These are phyloP conservation scores for Bipolaris zeicola DNA, from an alignment of 2,329 filamentous ascomycete genomes.

Conservation along the genomic window DNA sequence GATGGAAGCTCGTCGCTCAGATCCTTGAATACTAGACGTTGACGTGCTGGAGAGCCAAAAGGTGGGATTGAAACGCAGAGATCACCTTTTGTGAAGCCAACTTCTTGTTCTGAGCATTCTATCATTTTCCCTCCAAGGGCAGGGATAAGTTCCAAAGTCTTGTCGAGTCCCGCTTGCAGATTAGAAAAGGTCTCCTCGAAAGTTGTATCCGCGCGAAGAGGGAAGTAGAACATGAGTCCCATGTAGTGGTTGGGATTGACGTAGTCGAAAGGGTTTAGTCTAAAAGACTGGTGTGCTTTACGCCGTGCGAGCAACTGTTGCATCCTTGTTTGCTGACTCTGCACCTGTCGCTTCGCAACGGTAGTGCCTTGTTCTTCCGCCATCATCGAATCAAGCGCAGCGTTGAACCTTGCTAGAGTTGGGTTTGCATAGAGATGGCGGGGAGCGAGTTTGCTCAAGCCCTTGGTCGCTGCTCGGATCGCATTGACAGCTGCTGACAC, in stretches of 20 bases:
- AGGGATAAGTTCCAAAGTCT: slow-evolving; percentile 47
- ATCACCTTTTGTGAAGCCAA: slow-evolving; percentile 38
- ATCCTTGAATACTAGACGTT: slow-evolving; percentile 26
- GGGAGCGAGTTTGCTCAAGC: slow-evolving; percentile 40
- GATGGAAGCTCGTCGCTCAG: slow-evolving; percentile 23
- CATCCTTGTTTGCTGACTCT: slow-evolving; percentile 4
- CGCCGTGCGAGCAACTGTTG: slow-evolving; percentile 16
- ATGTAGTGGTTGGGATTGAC: slow-evolving; percentile 27
- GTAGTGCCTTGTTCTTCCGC: background rate
- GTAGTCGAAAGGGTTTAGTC: slow-evolving; percentile 42
- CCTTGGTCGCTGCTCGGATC: slow-evolving; percentile 37
- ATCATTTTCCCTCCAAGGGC: slow-evolving; percentile 48
- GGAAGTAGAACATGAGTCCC: slow-evolving; percentile 46
- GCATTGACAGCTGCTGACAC: slow-evolving; percentile 38
- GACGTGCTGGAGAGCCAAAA: slow-evolving; percentile 1
- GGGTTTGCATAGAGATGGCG: slow-evolving; percentile 47
- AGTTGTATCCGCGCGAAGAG: slow-evolving; percentile 29
- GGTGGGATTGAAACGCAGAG: slow-evolving; percentile 27
- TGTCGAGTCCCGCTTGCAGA: slow-evolving; percentile 45
- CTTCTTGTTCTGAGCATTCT: slow-evolving; percentile 31
- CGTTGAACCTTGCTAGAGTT: slow-evolving; percentile 31
- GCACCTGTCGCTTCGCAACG: background rate
- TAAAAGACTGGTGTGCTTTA: slow-evolving; percentile 37
- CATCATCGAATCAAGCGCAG: slow-evolving; percentile 13
- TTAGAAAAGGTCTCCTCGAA: slow-evolving; percentile 41